Evolutionary conservation across 805 yeast species (phyloP), one percentile per base, ranked within the genome.

Genomic region (Candida insectorum): DNA sequence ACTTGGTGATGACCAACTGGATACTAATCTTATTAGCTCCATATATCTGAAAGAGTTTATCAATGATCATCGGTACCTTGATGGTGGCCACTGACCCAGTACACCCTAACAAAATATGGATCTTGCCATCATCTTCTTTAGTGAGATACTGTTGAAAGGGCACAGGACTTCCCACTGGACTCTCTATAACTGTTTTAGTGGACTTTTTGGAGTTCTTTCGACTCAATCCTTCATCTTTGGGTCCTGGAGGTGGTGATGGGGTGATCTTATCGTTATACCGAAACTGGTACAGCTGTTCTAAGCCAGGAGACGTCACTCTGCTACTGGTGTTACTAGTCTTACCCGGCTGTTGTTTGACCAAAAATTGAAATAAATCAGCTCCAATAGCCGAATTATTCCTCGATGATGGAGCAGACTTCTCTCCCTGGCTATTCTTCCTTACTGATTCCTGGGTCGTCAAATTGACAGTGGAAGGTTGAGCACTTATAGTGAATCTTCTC

Each of bases 71-170:
- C 0, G 96, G 96, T 15, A 93, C 81, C 57, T 93, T 93, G 43
- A 93, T 87, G 2, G 97, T 86, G 4, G 98, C 98, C 3, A 93
- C 97, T 2, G 95, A 85, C 1, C 98, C 98, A 1, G 97, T 86
- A 13, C 94, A 95, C 13, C 94, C 98, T 26, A 93, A 68, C 37
- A 93, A 65, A 27, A 93, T 80, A 57, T 93, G 98, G 36, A 86
- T 70, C 52, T 88, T 89, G 27, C 81, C 84, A 54, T 86, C 95
- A 53, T 86, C 93, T 56, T 82, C 58, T 48, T 78, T 79, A 35
- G 76, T 74, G 38, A 85, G 66, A 53, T 77, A 84, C 44, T 83
- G 79, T 19, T 81, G 81, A 47, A 84, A 84, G 16, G 91, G 91
- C 1, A 80, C 80, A 12, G 80, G 78, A 1, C 85, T 83, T 2